A percentile compares a stretch with the other conserved stretches of the same genome.
These are phyloP conservation scores for Pseudozyma pruni DNA, from an alignment of 1,284 basidiomycete genomes.

Conservation along the genomic window DNA sequence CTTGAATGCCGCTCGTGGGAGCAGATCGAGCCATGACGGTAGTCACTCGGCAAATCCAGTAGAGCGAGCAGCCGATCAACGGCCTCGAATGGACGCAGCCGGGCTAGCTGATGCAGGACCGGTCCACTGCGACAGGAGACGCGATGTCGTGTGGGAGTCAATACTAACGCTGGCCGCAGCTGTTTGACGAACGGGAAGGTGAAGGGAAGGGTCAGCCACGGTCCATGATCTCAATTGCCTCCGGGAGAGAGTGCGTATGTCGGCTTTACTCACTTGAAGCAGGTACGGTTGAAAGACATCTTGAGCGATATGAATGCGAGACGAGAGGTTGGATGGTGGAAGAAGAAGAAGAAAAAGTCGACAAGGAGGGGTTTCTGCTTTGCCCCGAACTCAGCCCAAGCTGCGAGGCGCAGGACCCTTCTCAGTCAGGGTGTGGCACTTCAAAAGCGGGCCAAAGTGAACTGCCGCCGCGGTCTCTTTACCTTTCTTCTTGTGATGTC, in stretches of 20 bases:
- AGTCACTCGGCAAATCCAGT: not conserved
- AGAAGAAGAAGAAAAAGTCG: not conserved
- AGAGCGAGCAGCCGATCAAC: not conserved
- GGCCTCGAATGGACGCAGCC: not conserved
- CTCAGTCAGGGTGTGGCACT: slow-evolving; percentile 11
- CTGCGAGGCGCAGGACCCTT: not conserved
- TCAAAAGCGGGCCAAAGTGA: slow-evolving; percentile 14
- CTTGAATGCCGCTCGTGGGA: too few species aligned
- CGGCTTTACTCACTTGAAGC: slow-evolving; percentile 59
- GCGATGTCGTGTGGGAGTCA: slow-evolving; percentile 1
- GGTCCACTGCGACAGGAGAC: slow-evolving; percentile 2
- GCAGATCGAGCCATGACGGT: not conserved
- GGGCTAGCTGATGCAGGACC: not conserved
- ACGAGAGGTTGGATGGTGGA: slow-evolving; percentile 8
- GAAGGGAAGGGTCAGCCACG: slow-evolving; percentile 4
- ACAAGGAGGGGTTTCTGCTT: slow-evolving; percentile 11
- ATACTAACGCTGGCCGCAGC: slow-evolving; percentile 60
- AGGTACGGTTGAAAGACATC: slow-evolving; percentile 55
- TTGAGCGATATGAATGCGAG: slow-evolving; percentile 5
- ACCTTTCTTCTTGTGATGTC: slow-evolving; percentile 16
- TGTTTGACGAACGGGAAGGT: slow-evolving; percentile 13
- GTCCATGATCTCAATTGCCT: too few species aligned
- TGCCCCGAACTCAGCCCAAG: not conserved
- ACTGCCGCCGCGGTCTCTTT: not conserved
- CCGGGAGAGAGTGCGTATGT: too few species aligned